These are phyloP conservation scores for Phytomonas francai DNA, from an alignment of 208 protist species.

Conservation along the genomic window DNA sequence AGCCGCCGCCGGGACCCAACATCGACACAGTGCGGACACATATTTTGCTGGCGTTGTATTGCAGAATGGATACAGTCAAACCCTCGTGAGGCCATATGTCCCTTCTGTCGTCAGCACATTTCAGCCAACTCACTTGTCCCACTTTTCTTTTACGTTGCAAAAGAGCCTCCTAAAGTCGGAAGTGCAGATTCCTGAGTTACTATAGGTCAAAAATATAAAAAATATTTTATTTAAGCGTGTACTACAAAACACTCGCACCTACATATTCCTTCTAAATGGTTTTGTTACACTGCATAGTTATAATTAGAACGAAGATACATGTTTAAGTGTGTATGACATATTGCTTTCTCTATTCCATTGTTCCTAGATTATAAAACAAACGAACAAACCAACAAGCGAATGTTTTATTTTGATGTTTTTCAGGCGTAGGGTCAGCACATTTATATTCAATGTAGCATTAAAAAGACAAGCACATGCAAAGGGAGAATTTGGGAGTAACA, in stretches of 20 bases:
- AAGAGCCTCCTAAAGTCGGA: conserved; percentile 36
- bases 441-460: neutral
- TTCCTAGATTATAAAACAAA: neutral
- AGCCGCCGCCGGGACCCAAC: conserved; percentile 66
- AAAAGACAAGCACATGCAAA: neutral
- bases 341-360: neutral
- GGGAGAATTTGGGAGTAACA: neutral
- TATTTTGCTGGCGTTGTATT: conserved; percentile 87
- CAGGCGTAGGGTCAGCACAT: neutral
- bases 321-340: neutral
- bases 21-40: conserved; percentile 74
- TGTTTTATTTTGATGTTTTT: neutral
- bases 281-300: neutral
- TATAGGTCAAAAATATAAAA: neutral
- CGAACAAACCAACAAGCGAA: neutral
- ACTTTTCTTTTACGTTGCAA: conserved; percentile 75
- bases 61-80: conserved; percentile 81
- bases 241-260: neutral
- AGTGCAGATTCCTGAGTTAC: conserved; percentile 2
- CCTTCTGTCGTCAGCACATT: conserved; percentile 83
- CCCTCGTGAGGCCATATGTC: conserved; percentile 63
- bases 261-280: neutral
- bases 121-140: conserved; percentile 66
- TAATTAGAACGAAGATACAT: neutral
- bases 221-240: neutral